Evolutionary conservation across 192 early-diverging fungal species (phyloP), one percentile per base, ranked within the genome.

Genomic region (Backusella liffmaniae): DNA sequence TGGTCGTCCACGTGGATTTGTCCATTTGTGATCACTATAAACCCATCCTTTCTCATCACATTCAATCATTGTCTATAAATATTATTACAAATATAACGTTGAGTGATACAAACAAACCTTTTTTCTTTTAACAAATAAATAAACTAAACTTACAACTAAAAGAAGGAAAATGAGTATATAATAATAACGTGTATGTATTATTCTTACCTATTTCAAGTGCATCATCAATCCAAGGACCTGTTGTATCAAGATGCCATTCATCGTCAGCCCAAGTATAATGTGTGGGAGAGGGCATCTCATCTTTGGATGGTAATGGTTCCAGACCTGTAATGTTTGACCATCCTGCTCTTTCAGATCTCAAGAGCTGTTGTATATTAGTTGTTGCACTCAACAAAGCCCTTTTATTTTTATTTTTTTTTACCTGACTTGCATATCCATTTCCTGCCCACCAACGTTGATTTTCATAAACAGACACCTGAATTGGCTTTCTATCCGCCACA

Each of bases 1-100:
- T 8, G 66, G 34, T 70, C 41, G 42, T 8, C 46, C 23, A 39
- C 49, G 51, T 29, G 73, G 70, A n/a, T 82, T 84, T 39, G 67
- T 23, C 83, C 83, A 84, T 49, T 68, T 49, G 41, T 84, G 76
- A 53, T 81, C 80, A 30, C 74, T 75, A 44, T 84, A 84, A 26
- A 81, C 77, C 83, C 83, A 84, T 18, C 83, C 83, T 21, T 76
- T 73, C 35, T 84, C 75, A 66, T 84, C 83, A 42, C 74, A 66
- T 37, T 81, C 77, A 39, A 81, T 71, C 66, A 74, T 44, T 34
- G 37, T 46, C 73, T 80, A 51, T 46, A 77, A n/a, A 44, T 65
- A 37, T 32, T 23, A 65, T 66, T 66, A 72, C 10, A 37, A 35
- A 32, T 23, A 73, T 18, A 56, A 36, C 23, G 30, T 32, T 30